Percentiles rank a stretch among this genome's conserved stretches.
Conservation (phyloP, 129 eudicot species). For the Artemisia annua region DNA sequence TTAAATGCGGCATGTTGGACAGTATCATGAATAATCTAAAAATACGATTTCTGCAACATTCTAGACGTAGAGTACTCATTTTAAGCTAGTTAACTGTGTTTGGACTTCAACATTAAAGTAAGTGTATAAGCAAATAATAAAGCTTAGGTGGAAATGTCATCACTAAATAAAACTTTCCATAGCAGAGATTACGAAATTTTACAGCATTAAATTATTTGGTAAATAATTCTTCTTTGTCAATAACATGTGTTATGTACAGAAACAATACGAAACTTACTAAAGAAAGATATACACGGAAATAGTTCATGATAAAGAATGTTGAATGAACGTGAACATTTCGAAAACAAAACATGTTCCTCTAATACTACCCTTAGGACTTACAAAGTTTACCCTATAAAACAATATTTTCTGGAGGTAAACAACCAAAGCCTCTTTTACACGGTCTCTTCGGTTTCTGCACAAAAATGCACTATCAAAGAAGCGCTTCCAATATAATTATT, state of each 20-base stretch:
- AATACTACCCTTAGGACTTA: background rate
- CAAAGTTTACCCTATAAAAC: background rate
- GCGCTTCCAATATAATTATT: background rate
- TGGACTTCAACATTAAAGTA: background rate
- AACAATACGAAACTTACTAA: background rate
- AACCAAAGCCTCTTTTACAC: background rate
- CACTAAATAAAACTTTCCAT: background rate
- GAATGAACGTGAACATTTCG: background rate
- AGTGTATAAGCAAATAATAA: background rate
- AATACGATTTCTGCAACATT: background rate
- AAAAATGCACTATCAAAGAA: conserved; percentile 3
- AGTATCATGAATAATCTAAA: too few relatives aligned
- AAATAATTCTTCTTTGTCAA: background rate
- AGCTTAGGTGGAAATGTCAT: background rate
- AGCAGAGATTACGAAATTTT: background rate
- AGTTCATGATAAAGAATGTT: background rate
- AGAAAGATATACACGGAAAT: background rate
- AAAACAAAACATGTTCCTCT: background rate
- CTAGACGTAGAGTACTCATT: background rate
- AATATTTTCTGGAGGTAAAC: background rate
- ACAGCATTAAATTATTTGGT: background rate
- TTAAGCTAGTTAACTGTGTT: background rate
- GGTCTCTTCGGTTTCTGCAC: background rate
- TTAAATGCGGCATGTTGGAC: too few relatives aligned
- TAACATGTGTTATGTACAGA: background rate